Base-by-base conservation (phyloP, 768 basidiomycete species). In the Boletus sp. region DNA sequence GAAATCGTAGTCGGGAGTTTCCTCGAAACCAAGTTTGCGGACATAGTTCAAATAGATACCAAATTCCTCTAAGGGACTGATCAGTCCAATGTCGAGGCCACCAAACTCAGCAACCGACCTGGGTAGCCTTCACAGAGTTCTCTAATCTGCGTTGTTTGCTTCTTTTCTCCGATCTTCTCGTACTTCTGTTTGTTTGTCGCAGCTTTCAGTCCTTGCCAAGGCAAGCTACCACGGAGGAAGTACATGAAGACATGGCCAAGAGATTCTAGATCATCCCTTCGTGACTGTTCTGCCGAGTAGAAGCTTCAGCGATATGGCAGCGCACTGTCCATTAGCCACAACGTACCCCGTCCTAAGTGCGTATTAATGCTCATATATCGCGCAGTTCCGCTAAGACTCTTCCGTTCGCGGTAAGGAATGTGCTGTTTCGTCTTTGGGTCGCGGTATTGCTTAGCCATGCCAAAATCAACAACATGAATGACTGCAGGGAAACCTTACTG, bases 351-450 rank as follows among this genome's bases (percentile, higher is more conserved):
- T 41, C 97, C 97, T 56, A 99, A 73, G 79, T 99, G 97, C 51
- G 97, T 99, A 74, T 99, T 99, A 74, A 99, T 98, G 72, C 91
- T 94, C 97, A 99, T 99, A 80, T 99, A 99, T 47, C 97, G 87
- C 37, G 97, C 97, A 15, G 97, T 99, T 15, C 97, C 97, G 66
- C 90, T 92, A 53, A 99, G 78, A 71, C 91, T 94, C 81, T 99
- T 99, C 66, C 96, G 84, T 77, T 99, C 97, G 58, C 97, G 85
- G 75, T 99, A 99, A 52, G 97, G 97, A 59, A 99, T 99, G 73
- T 99, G 97, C 73, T 98, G 96, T 75, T 97, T 97, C 59, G 95
- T 95, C 79, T 96, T 98, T 11, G 97, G 97, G 73, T 99, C 97
- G 52, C 97, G 89, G 70, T 98, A 99, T 74, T 98, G 96, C 75